Percentiles rank a stretch among this genome's conserved stretches.
Conservation (phyloP, 139 green algal species). For the Closterium sp. region DNA sequence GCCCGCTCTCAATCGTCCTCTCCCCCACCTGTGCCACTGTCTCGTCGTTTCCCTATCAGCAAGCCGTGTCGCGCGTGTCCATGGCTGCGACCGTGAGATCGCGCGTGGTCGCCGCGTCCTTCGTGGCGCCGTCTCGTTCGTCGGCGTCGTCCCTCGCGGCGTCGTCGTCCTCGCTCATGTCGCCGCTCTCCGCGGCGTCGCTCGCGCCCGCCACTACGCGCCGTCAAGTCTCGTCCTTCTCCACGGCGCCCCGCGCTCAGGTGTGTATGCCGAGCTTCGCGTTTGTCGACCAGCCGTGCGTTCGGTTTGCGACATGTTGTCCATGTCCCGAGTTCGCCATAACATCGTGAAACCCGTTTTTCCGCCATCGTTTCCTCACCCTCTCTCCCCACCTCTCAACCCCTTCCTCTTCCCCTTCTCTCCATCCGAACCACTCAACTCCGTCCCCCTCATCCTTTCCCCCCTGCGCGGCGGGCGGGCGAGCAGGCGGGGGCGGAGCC, state of each 20-base stretch:
- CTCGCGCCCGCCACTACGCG: not conserved
- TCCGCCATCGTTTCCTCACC: not conserved
- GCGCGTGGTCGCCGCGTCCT: not conserved
- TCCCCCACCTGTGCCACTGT: not conserved
- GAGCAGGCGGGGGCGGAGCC: conserved; percentile 19
- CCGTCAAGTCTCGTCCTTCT: not conserved
- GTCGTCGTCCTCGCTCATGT: not conserved
- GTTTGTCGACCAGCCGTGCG: not conserved
- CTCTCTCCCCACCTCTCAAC: not conserved
- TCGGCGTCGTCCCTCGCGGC: not conserved
- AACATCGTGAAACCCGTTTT: not conserved
- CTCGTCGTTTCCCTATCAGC: not conserved
- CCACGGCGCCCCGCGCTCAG: not conserved
- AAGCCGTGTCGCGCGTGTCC: not conserved
- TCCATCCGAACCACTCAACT: too few relatives aligned
- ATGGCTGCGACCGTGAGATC: not conserved
- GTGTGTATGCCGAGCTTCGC: not conserved
- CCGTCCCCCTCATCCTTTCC: not conserved
- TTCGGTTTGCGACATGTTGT: not conserved
- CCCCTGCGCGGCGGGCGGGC: not conserved
- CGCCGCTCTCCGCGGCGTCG: not conserved
- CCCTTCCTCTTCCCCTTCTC: too few relatives aligned
- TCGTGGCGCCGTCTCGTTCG: not conserved
- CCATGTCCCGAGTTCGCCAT: not conserved
- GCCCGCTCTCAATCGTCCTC: not conserved